Evolutionary conservation across 1,139 yeast genomes (phyloP).

Genomic region (Geotrichum europaeum): DNA sequence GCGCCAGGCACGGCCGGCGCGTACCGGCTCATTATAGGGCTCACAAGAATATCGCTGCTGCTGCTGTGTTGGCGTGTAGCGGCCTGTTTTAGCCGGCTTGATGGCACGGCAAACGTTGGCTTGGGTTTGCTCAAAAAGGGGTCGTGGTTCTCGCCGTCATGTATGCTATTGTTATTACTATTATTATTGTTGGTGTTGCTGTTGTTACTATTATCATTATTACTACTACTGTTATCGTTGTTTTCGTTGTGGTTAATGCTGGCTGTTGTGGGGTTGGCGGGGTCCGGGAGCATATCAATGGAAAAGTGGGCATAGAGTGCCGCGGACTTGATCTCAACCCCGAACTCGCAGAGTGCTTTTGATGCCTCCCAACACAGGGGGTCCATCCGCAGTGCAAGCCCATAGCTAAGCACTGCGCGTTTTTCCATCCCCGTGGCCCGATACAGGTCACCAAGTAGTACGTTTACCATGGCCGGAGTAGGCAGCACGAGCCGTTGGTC

Average conservation of each 20-base stretch:
- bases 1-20: neutral
- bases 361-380: constrained; percentile 87
- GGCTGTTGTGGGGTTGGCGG: neutral
- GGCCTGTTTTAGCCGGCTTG: neutral
- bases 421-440: constrained; percentile 52
- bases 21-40: neutral
- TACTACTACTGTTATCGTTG: constrained; percentile 2
- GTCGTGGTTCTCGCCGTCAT: neutral
- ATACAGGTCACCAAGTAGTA: constrained; percentile 76
- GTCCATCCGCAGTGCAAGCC: constrained; percentile 62
- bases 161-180: neutral
- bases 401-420: constrained; percentile 61
- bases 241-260: constrained; percentile 11
- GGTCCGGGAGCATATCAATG: constrained; percentile 18
- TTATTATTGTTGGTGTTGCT: neutral
- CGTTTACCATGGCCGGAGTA: constrained; percentile 29
- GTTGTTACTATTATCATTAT: neutral
- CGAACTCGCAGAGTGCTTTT: constrained; percentile 61
- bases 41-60: neutral
- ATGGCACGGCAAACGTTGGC: neutral
- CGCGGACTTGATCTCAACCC: constrained; percentile 52
- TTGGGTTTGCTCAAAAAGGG: neutral
- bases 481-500: constrained; percentile 12
- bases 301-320: constrained; percentile 45
- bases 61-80: neutral